Evolutionary conservation across 352 stramenopile species (phyloP).

Genomic region (Blastocystis sp.): DNA sequence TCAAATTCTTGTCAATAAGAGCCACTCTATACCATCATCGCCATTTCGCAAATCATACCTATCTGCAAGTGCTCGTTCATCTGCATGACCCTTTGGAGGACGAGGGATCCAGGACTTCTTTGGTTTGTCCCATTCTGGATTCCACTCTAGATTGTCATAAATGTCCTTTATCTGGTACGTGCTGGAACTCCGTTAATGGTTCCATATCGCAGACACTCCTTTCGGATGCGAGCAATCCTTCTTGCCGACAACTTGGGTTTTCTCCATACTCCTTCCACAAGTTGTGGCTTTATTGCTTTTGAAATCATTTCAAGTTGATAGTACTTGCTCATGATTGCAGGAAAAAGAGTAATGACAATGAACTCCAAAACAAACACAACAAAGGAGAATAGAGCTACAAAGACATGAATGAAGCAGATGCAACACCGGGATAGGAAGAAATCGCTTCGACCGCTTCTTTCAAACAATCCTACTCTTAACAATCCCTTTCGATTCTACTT

Average conservation of each 20-base stretch:
- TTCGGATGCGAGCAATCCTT: slow-evolving; percentile 49
- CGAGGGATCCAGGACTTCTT: slow-evolving; percentile 36
- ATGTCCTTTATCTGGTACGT: not conserved
- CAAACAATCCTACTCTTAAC: not conserved
- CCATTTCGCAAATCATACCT: not conserved
- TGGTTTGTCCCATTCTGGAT: slow-evolving; percentile 60
- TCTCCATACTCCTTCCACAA: slow-evolving; percentile 55
- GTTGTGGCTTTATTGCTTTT: slow-evolving; percentile 50
- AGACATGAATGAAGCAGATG: not conserved
- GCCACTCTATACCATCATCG: slow-evolving; percentile 3
- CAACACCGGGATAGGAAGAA: not conserved
- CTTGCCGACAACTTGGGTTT: slow-evolving; percentile 52
- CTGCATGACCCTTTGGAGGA: slow-evolving; percentile 33
- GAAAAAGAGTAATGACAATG: not conserved
- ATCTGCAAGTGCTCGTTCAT: slow-evolving; percentile 3
- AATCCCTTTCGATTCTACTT: not conserved
- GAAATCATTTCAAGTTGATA: slow-evolving; percentile 53
- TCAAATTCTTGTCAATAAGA: slow-evolving; percentile 60
- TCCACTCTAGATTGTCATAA: slow-evolving; percentile 1
- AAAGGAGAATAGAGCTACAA: not conserved
- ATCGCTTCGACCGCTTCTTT: not conserved
- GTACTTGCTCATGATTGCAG: slow-evolving; percentile 47
- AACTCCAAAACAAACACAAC: slow-evolving; percentile 1
- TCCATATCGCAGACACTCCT: slow-evolving; percentile 56
- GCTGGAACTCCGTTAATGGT: slow-evolving; percentile 50